phyloP scores from a whole-genome alignment of 176 grass and related monocot species.

The Avena sativa region DNA sequence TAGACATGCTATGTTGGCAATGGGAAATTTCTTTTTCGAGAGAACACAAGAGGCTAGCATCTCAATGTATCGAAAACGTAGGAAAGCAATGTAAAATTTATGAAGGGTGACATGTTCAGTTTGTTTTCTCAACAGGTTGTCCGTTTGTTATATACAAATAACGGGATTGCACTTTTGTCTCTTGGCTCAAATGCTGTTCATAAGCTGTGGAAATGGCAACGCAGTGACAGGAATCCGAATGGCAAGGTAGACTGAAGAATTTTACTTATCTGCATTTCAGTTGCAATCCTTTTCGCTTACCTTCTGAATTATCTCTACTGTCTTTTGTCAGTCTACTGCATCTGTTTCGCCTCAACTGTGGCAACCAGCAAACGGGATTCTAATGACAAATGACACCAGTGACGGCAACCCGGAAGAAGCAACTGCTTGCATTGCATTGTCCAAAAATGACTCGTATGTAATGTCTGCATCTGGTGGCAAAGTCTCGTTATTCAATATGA shows the following conservation, averaged over 20 bases:
- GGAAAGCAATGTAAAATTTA: neutral
- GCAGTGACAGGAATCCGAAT: conserved; percentile 86
- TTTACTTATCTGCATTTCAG: conserved; percentile 28
- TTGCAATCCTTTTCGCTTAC: conserved; percentile 35
- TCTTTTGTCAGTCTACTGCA: conserved; percentile 80
- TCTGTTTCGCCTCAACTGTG: conserved; percentile 83
- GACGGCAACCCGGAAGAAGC: conserved; percentile 96
- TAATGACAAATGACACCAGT: conserved; percentile 91
- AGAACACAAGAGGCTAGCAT: neutral
- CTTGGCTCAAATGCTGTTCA: conserved; percentile 94
- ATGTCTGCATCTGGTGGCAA: conserved; percentile 99
- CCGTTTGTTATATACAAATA: conserved; percentile 92
- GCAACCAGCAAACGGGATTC: conserved; percentile 94
- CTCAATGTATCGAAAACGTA: neutral
- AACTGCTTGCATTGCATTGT: conserved; percentile 96
- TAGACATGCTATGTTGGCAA: conserved; percentile 3
- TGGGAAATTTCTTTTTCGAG: neutral
- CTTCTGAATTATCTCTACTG: conserved; percentile 40
- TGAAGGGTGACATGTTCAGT: conserved; percentile 15
- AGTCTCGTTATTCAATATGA: conserved; percentile 99
- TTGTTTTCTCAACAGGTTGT: conserved; percentile 70
- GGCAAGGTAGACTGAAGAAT: conserved; percentile 70
- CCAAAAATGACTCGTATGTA: conserved; percentile 98
- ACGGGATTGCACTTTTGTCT: conserved; percentile 78
- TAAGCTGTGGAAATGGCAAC: conserved; percentile 98